Conservation (phyloP, 2,329 filamentous ascomycete species). For the Hymenoscyphus occultus region DNA sequence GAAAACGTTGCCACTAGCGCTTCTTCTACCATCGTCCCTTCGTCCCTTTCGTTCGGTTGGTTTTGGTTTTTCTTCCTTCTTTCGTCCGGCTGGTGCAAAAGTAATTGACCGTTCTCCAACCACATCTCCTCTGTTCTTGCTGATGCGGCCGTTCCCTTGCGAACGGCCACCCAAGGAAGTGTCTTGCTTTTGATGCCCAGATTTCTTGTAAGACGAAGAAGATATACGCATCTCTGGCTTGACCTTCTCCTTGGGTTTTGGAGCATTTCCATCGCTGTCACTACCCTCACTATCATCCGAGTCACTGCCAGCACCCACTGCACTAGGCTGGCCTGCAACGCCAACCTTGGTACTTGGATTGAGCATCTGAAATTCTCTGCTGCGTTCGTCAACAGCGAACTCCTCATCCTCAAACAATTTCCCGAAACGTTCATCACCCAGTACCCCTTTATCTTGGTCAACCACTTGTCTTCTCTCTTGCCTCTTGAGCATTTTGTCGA, state of each 20-base stretch:
- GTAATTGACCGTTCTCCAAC: constrained; percentile 66
- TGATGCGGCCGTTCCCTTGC: constrained; percentile 48
- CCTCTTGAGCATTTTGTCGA: constrained; percentile 69
- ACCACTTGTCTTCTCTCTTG: constrained; percentile 58
- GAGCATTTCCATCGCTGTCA: constrained; percentile 42
- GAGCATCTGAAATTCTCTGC: constrained; percentile 79
- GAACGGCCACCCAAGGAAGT: constrained; percentile 55
- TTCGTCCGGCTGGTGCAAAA: constrained; percentile 63
- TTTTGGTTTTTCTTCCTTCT: constrained; percentile 41
- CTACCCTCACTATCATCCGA: constrained; percentile 46
- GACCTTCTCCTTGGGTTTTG: constrained; percentile 30
- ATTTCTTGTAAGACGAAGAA: constrained; percentile 61
- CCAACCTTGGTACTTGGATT: constrained; percentile 74
- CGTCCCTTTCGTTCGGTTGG: constrained; percentile 27
- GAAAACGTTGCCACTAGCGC: constrained; percentile 74
- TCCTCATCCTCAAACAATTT: constrained; percentile 90
- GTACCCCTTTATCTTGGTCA: constrained; percentile 61
- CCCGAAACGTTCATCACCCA: constrained; percentile 83
- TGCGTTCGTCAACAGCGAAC: constrained; percentile 87
- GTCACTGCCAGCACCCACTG: constrained; percentile 37
- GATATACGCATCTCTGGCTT: constrained; percentile 62
- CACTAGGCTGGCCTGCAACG: constrained; percentile 38
- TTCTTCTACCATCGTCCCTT: constrained; percentile 52
- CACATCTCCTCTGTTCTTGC: constrained; percentile 48
- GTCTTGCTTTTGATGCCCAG: constrained; percentile 51